Conservation (phyloP, 441 rosid species). For the Erysimum cheiri region DNA sequence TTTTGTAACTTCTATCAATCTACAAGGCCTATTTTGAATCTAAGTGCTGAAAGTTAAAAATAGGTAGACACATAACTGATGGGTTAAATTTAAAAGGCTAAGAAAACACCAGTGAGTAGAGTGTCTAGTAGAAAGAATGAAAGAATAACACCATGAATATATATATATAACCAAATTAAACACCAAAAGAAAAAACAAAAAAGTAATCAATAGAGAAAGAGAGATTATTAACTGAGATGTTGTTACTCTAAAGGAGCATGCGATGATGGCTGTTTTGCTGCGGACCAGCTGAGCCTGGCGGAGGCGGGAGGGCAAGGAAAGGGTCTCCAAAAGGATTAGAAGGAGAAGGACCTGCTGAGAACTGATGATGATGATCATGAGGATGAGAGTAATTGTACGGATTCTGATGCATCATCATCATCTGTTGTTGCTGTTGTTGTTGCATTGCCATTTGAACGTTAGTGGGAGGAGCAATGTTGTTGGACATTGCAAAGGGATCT, state of each 20-base stretch:
- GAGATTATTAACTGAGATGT: slow-evolving; percentile 21
- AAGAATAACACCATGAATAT: slow-evolving; percentile 25
- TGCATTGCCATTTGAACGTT: slow-evolving; percentile 87
- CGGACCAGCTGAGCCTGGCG: slow-evolving; percentile 39
- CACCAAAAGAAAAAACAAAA: background rate
- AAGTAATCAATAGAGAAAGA: background rate
- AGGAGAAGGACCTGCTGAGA: slow-evolving; percentile 35
- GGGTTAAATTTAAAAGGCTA: no score
- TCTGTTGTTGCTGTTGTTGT: slow-evolving; percentile 62
- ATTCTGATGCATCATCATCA: slow-evolving; percentile 54
- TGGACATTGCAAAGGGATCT: slow-evolving; percentile 81
- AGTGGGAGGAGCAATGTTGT: slow-evolving; percentile 67
- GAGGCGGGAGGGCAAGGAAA: slow-evolving; percentile 49
- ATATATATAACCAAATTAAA: slow-evolving; percentile 10
- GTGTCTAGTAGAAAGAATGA: slow-evolving; percentile 27
- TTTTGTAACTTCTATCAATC: slow-evolving; percentile 21
- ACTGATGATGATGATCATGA: slow-evolving; percentile 31
- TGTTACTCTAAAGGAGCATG: slow-evolving; percentile 54
- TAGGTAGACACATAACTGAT: background rate
- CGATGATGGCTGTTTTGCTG: slow-evolving; percentile 58
- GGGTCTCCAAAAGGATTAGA: slow-evolving; percentile 81
- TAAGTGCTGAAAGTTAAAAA: slow-evolving; percentile 1
- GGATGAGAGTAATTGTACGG: slow-evolving; percentile 40
- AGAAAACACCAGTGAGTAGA: slow-evolving; percentile 1
- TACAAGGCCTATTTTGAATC: slow-evolving; percentile 2